Conservation (phyloP, 202 grass and related monocot genomes). For the Setaria italica region DNA sequence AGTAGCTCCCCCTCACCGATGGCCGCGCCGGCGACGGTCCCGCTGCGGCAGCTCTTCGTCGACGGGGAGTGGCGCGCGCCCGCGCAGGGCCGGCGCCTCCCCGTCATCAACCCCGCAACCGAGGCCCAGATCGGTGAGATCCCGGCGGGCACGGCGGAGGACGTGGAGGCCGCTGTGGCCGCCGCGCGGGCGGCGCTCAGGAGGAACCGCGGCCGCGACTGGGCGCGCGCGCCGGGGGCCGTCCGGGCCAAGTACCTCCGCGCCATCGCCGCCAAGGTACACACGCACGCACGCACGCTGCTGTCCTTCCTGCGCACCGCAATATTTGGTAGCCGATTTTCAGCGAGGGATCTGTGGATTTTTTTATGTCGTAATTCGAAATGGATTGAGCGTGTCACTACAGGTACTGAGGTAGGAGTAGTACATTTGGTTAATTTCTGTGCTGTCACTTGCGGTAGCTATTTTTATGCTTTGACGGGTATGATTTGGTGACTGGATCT, state of each 20-base stretch:
- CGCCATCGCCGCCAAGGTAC: slow-evolving; percentile 83
- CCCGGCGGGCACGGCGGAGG: slow-evolving; percentile 79
- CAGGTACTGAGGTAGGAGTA: not conserved
- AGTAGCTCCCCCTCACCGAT: not conserved
- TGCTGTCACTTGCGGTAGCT: not conserved
- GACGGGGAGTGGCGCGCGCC: slow-evolving; percentile 73
- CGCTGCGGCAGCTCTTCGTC: slow-evolving; percentile 73
- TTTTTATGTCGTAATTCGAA: not conserved
- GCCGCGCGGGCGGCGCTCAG: slow-evolving; percentile 76
- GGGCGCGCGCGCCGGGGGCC: slow-evolving; percentile 72
- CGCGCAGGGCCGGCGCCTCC: slow-evolving; percentile 71
- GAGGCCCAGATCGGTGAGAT: slow-evolving; percentile 83
- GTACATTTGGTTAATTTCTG: not conserved
- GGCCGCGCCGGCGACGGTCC: slow-evolving; percentile 53
- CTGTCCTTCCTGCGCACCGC: not conserved
- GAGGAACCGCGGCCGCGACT: slow-evolving; percentile 79
- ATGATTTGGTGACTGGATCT: not conserved
- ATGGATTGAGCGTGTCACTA: not conserved
- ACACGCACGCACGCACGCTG: not conserved
- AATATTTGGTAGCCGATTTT: not conserved
- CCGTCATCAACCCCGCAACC: slow-evolving; percentile 83
- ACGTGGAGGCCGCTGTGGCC: slow-evolving; percentile 80
- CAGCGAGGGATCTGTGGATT: not conserved
- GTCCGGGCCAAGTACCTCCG: slow-evolving; percentile 85
- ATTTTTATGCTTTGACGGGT: not conserved